Evolutionary conservation across 352 stramenopile species (phyloP).

Genomic region (Phytopythium litorale): DNA sequence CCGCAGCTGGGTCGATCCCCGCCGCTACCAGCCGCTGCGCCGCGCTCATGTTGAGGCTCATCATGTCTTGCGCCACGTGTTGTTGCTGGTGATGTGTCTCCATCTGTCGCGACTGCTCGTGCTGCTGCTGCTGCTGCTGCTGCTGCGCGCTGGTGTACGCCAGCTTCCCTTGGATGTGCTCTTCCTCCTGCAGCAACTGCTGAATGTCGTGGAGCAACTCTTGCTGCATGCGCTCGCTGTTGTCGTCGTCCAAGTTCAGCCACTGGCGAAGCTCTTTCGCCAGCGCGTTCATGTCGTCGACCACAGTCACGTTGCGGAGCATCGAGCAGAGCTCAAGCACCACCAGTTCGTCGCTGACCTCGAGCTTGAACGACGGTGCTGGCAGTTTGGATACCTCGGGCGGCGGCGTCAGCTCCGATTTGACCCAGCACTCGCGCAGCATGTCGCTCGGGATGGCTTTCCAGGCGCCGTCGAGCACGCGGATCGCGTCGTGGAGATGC

Average conservation of each 20-base stretch:
- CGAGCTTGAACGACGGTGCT: not conserved
- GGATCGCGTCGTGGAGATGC: constrained; percentile 43
- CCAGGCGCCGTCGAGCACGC: constrained; percentile 39
- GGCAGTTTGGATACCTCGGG: not conserved
- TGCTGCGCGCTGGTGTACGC: not conserved
- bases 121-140: constrained; percentile 11
- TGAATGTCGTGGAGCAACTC: constrained; percentile 40
- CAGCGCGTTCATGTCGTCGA: constrained; percentile 26
- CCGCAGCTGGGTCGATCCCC: not conserved
- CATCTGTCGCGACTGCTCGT: constrained; percentile 12
- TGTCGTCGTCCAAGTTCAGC: constrained; percentile 38
- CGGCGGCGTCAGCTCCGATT: constrained; percentile 19
- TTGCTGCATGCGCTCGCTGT: constrained; percentile 49
- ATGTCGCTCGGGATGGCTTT: constrained; percentile 12
- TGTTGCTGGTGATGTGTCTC: no score
- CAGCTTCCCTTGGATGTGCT: constrained; percentile 11
- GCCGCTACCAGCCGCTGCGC: constrained; percentile 1
- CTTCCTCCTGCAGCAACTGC: constrained; percentile 36
- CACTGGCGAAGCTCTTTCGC: constrained; percentile 38
- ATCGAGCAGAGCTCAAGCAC: constrained; percentile 35
- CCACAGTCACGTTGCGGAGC: constrained; percentile 22
- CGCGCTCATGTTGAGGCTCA: not conserved
- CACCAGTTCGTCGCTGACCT: constrained; percentile 30
- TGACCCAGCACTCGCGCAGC: constrained; percentile 29
- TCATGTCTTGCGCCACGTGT: constrained; percentile 3